Evolutionary conservation across 805 yeast species (phyloP).

Genomic region (Babjeviella inositovora): DNA sequence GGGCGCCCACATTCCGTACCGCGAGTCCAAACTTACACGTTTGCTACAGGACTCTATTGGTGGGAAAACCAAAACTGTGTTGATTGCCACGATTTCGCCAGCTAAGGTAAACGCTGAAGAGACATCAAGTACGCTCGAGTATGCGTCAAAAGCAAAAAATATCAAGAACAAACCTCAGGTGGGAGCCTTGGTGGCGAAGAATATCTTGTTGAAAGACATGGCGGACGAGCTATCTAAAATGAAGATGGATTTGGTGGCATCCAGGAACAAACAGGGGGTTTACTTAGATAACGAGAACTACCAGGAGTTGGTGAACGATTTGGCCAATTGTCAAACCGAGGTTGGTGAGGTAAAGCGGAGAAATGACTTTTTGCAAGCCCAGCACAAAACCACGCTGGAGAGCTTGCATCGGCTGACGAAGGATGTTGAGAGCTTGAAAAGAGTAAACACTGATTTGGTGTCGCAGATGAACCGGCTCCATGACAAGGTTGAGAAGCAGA

Average conservation of each 20-base stretch:
- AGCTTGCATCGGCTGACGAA: too few relatives aligned
- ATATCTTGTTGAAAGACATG: constrained; percentile 24
- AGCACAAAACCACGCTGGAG: constrained; percentile 15
- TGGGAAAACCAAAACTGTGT: constrained; percentile 27
- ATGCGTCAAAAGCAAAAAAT: constrained; percentile 40
- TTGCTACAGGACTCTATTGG: constrained; percentile 54
- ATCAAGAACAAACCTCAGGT: constrained; percentile 34
- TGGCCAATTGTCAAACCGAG: constrained; percentile 32
- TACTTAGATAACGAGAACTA: constrained; percentile 47
- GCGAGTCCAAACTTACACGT: constrained; percentile 71
- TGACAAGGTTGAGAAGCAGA: constrained; percentile 8
- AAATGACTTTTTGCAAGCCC: constrained; percentile 18
- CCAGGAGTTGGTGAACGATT: constrained; percentile 27
- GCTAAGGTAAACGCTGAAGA: constrained; percentile 27
- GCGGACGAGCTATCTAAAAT: constrained; percentile 26
- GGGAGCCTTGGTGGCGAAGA: constrained; percentile 25
- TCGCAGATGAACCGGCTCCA: constrained; percentile 5
- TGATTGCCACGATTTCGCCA: constrained; percentile 28
- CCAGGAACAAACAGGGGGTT: constrained; percentile 50
- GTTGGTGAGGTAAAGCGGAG: constrained; percentile 25
- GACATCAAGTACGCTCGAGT: constrained; percentile 34
- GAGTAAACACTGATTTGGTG: too few relatives aligned
- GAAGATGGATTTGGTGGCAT: constrained; percentile 38
- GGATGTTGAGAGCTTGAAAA: too few relatives aligned
- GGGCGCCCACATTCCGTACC: constrained; percentile 67